Evolutionary conservation across 371 early-diverging fungal species (phyloP).

Genomic region (Circinella umbellata): DNA sequence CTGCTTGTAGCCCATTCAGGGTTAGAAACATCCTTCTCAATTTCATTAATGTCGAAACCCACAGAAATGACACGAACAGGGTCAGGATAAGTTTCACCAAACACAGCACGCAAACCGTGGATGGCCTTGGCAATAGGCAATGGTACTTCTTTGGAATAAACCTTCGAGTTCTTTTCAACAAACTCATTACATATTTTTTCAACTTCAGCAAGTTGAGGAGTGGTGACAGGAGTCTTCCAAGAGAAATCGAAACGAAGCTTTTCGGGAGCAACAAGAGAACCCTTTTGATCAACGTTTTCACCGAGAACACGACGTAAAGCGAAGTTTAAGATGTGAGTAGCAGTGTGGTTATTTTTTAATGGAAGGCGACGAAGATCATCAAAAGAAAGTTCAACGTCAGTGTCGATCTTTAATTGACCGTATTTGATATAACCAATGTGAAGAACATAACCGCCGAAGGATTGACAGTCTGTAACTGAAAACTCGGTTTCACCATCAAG

Average conservation of each 20-base stretch:
- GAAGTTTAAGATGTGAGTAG: constrained; percentile 98
- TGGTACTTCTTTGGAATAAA: constrained; percentile 89
- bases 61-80: constrained; percentile 96
- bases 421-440: constrained; percentile 96
- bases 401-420: constrained; percentile 75
- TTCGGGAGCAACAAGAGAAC: constrained; percentile 97
- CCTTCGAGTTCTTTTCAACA: constrained; percentile 75
- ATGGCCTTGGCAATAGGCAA: constrained; percentile 83
- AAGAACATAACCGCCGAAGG: constrained; percentile 95
- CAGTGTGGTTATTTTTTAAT: constrained; percentile 97
- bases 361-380: constrained; percentile 91
- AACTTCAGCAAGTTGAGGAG: constrained; percentile 81
- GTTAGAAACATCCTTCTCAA: constrained; percentile 83
- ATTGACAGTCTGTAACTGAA: constrained; percentile 94
- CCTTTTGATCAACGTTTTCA: constrained; percentile 91
- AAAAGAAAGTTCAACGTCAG: constrained; percentile 78
- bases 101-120: constrained; percentile 92
- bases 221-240: constrained; percentile 75
- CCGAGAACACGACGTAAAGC: constrained; percentile 87
- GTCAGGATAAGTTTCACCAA: constrained; percentile 97
- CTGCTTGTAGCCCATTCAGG: constrained; percentile 81
- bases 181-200: constrained; percentile 87
- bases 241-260: constrained; percentile 98
- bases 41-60: constrained; percentile 87
- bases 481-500: constrained; percentile 87